Conservation (phyloP, 2,329 filamentous ascomycete species). For the Hyphodiscus sp. region DNA sequence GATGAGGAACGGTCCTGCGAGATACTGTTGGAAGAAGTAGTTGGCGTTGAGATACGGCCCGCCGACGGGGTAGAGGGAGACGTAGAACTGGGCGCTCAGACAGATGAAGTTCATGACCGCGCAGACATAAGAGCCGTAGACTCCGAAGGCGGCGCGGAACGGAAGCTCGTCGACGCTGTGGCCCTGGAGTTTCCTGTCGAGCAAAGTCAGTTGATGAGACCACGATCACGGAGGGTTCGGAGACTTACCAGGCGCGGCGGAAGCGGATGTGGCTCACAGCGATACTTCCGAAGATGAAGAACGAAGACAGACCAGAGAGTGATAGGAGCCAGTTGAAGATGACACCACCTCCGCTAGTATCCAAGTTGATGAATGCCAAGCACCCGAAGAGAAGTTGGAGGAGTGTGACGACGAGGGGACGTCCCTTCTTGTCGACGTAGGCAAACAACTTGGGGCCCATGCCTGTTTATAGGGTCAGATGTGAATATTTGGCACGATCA, state of each 20-base stretch:
- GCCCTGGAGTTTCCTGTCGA: conserved; percentile 29
- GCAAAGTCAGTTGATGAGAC: too few species aligned
- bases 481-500: too few species aligned
- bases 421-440: conserved; percentile 76
- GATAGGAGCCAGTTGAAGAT: conserved; percentile 63
- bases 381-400: conserved; percentile 50
- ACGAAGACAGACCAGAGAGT: conserved; percentile 63
- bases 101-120: conserved; percentile 60
- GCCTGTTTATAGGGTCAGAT: not conserved
- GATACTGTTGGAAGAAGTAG: conserved; percentile 48
- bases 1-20: conserved; percentile 42
- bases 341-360: conserved; percentile 32
- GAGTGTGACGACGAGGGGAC: conserved; percentile 54
- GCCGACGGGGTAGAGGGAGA: conserved; percentile 45
- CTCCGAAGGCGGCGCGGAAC: conserved; percentile 44
- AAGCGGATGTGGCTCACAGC: conserved; percentile 61
- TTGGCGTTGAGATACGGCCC: conserved; percentile 32
- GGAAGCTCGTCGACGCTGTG: conserved; percentile 43
- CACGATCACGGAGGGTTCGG: conserved; percentile 23
- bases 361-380: conserved; percentile 50
- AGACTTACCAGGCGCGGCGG: conserved; percentile 52
- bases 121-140: conserved; percentile 64
- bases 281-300: conserved; percentile 71
- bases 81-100: conserved; percentile 49
- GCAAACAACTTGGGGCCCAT: conserved; percentile 72